These are phyloP conservation scores for Rhodocollybia butyracea DNA, from an alignment of 768 basidiomycete genomes.

Conservation along the genomic window DNA sequence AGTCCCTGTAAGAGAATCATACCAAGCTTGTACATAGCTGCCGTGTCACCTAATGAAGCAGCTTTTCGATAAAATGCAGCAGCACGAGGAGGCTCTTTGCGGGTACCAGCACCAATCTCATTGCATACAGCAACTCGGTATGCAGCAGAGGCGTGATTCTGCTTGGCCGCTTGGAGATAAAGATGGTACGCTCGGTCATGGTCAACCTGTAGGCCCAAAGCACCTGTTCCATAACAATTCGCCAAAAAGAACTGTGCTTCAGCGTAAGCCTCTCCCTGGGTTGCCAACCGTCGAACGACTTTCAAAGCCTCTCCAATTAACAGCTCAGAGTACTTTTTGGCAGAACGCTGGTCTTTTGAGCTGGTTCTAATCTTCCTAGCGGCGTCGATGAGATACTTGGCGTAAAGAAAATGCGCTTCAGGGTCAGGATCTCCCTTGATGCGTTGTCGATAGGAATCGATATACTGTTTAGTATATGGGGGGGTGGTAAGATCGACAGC, in stretches of 20 bases:
- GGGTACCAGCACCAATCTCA: slow-evolving; percentile 95
- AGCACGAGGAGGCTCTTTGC: slow-evolving; percentile 82
- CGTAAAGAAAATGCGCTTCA: slow-evolving; percentile 95
- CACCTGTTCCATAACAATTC: slow-evolving; percentile 94
- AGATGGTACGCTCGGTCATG: slow-evolving; percentile 97
- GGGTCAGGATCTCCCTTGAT: slow-evolving; percentile 98
- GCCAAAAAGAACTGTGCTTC: slow-evolving; percentile 99
- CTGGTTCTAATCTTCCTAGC: slow-evolving; percentile 84
- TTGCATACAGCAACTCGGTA: slow-evolving; percentile 99
- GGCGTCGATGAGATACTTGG: slow-evolving; percentile 98
- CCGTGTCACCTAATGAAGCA: slow-evolving; percentile 91
- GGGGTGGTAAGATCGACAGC: slow-evolving; percentile 80
- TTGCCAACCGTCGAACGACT: slow-evolving; percentile 88
- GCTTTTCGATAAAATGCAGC: slow-evolving; percentile 97
- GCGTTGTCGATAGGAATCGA: slow-evolving; percentile 95
- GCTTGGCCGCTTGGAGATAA: slow-evolving; percentile 95
- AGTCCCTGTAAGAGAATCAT: slow-evolving; percentile 89
- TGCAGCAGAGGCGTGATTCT: slow-evolving; percentile 91
- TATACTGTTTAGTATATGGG: slow-evolving; percentile 93
- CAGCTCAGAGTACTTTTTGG: slow-evolving; percentile 87
- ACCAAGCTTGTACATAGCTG: slow-evolving; percentile 99
- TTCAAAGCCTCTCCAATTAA: slow-evolving; percentile 89
- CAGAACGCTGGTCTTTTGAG: slow-evolving; percentile 74
- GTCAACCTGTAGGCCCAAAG: slow-evolving; percentile 93
- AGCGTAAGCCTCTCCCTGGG: slow-evolving; percentile 86